These are phyloP conservation scores for Theileria sp. DNA, from an alignment of 169 alveolate genomes.

Conservation along the genomic window DNA sequence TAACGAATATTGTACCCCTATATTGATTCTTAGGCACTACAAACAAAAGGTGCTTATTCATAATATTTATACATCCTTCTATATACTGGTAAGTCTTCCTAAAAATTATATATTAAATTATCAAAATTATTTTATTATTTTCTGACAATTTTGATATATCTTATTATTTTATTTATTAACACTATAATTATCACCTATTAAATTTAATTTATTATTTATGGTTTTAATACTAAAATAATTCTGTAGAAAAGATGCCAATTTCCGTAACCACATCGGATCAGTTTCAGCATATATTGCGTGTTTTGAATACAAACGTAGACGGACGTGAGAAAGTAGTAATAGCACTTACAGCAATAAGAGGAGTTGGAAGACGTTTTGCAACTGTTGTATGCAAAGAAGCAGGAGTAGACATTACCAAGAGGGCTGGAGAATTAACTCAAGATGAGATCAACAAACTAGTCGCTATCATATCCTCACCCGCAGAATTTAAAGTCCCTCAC, in stretches of 20 bases:
- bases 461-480: slow-evolving; percentile 86
- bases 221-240: too few species aligned
- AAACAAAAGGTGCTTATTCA: not conserved
- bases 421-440: slow-evolving; percentile 98
- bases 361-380: slow-evolving; percentile 98
- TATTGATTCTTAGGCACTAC: slow-evolving; percentile 6
- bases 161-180: not conserved
- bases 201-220: not conserved
- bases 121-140: too few species aligned
- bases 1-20: not conserved
- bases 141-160: not conserved
- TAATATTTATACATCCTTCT: not conserved
- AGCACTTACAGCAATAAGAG: slow-evolving; percentile 96
- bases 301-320: slow-evolving; percentile 98
- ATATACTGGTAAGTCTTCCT: not conserved
- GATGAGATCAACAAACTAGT: slow-evolving; percentile 89
- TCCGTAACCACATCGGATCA: slow-evolving; percentile 81
- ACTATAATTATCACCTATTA: not conserved
- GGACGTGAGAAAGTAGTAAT: slow-evolving; percentile 96
- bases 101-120: too few species aligned
- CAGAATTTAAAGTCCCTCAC: slow-evolving; percentile 94
- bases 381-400: slow-evolving; percentile 95
- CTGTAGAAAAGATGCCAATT: slow-evolving; percentile 63
- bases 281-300: slow-evolving; percentile 97
- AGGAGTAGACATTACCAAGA: slow-evolving; percentile 92